Percentiles rank a stretch among this genome's conserved stretches.
Conservation (phyloP, 2,329 filamentous ascomycete species). For the Aureobasidium mangrovei region DNA sequence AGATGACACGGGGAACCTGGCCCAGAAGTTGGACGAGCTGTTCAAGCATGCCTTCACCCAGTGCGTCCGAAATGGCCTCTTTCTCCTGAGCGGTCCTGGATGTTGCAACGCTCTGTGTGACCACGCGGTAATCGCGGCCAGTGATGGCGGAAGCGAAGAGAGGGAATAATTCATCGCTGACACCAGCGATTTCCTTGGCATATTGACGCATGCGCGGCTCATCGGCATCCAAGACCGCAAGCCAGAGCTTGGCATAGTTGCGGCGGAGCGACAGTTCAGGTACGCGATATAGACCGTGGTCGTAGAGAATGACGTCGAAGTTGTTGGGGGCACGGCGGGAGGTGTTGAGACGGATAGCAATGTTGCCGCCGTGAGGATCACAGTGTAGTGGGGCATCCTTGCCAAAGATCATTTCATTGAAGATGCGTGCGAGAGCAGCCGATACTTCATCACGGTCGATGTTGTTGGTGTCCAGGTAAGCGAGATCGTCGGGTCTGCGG, state of each 20-base stretch:
- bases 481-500: constrained; percentile 77
- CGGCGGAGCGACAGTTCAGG: constrained; percentile 71
- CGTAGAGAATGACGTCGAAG: constrained; percentile 93
- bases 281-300: constrained; percentile 91
- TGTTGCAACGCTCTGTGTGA: constrained; percentile 50
- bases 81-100: constrained; percentile 68
- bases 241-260: constrained; percentile 93
- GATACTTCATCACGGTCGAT: constrained; percentile 96
- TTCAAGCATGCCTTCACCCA: constrained; percentile 81
- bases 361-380: constrained; percentile 93
- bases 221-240: constrained; percentile 87
- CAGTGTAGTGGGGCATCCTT: constrained; percentile 83
- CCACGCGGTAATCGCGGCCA: constrained; percentile 75
- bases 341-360: constrained; percentile 76
- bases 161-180: constrained; percentile 83
- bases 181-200: constrained; percentile 77
- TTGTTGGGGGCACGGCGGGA: constrained; percentile 53
- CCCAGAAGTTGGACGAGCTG: constrained; percentile 83
- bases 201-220: constrained; percentile 80
- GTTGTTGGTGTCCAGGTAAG: constrained; percentile 71
- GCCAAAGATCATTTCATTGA: constrained; percentile 99
- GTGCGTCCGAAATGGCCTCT: constrained; percentile 70
- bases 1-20: constrained; percentile 80
- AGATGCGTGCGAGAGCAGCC: constrained; percentile 78
- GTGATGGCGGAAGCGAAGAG: constrained; percentile 96